Evolutionary conservation across 139 green algal species (phyloP).

Genomic region (Medakamo hakoo): DNA sequence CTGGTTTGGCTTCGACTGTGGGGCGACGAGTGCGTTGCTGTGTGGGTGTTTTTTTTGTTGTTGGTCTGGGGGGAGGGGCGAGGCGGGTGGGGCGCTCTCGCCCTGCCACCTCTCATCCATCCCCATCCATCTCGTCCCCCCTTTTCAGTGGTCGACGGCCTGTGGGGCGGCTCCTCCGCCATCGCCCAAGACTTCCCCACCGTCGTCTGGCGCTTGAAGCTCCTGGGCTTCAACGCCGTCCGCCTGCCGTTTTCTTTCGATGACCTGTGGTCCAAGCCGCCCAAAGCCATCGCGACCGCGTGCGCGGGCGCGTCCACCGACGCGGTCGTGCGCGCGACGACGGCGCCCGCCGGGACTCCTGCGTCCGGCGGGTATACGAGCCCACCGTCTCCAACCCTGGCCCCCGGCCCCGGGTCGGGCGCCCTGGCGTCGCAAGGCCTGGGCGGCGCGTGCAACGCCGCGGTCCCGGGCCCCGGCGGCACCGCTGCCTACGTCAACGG

Average conservation of each 20-base stretch:
- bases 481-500: conserved; percentile 5
- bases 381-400: no score
- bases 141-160: conserved; percentile 4
- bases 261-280: not conserved
- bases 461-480: not conserved
- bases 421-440: not conserved
- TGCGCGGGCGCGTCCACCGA: not conserved
- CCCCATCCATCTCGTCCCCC: no score
- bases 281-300: not conserved
- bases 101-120: no score
- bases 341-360: no score
- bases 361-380: no score
- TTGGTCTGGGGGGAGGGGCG: no score
- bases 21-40: no score
- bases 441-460: not conserved
- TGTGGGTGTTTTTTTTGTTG: no score
- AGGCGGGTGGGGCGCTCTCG: no score
- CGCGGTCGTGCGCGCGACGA: not conserved
- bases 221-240: conserved; percentile 41
- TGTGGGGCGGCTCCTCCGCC: conserved; percentile 5
- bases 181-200: conserved; percentile 21
- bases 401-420: no score
- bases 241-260: conserved; percentile 31
- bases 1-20: conserved; percentile 16
- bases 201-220: conserved; percentile 30